Evolutionary conservation across 768 basidiomycete species (phyloP).

Genomic region (Russula sp.): DNA sequence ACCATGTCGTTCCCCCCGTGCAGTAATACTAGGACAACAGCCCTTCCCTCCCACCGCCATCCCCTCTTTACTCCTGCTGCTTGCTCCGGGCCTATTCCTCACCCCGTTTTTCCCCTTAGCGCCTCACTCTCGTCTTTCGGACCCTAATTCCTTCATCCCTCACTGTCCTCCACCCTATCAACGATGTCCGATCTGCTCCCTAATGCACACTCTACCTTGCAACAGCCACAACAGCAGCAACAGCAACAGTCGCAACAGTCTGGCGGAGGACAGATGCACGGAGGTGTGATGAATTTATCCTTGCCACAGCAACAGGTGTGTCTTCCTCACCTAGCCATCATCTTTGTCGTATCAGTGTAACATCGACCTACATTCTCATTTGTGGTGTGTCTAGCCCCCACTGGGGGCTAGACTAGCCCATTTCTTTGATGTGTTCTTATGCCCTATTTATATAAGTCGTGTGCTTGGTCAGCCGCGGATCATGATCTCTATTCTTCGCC

Average conservation of each 20-base stretch:
- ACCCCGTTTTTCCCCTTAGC: not conserved
- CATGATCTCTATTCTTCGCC: not conserved
- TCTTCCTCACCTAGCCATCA: conserved; percentile 5
- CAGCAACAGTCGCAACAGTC: conserved; percentile 16
- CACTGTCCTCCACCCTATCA: conserved; percentile 26
- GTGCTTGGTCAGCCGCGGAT: conserved; percentile 24
- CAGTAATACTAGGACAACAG: conserved; percentile 26
- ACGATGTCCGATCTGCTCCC: conserved; percentile 31
- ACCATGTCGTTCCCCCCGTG: conserved; percentile 28
- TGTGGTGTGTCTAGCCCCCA: not conserved
- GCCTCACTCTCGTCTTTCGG: conserved; percentile 1
- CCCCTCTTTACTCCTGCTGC: conserved; percentile 28
- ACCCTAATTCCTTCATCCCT: conserved; percentile 19
- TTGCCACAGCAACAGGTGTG: conserved; percentile 23
- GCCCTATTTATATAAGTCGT: conserved; percentile 17
- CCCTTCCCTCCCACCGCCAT: conserved; percentile 33
- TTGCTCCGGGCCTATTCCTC: conserved; percentile 13
- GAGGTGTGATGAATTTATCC: conserved; percentile 4
- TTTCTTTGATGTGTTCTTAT: conserved; percentile 8
- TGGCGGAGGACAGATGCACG: conserved; percentile 19
- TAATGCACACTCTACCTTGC: conserved; percentile 25
- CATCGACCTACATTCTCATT: not conserved
- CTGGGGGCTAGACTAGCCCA: not conserved
- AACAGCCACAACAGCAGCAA: conserved; percentile 17
- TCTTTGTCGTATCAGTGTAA: conserved; percentile 1